Conservation (phyloP, 495 filamentous ascomycete genomes). For the Penicillium simplicissimum region DNA sequence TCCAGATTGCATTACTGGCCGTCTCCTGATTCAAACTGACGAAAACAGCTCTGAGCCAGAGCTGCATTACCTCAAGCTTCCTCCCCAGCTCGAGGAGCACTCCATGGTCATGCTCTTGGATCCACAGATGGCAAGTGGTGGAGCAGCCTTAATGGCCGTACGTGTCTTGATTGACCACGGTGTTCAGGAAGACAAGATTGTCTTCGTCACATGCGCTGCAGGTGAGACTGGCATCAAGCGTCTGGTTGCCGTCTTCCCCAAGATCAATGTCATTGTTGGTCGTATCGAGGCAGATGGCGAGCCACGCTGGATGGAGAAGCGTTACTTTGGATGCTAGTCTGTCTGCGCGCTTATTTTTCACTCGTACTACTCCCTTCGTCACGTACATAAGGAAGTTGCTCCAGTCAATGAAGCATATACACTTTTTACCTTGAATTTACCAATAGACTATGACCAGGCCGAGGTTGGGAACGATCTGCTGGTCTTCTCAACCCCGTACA, state of each 20-base stretch:
- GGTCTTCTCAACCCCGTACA: no score
- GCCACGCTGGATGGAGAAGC: slow-evolving; percentile 78
- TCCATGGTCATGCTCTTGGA: slow-evolving; percentile 84
- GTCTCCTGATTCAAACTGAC: slow-evolving; percentile 88
- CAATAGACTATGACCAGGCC: not conserved
- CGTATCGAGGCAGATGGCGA: slow-evolving; percentile 74
- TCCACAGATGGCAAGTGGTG: slow-evolving; percentile 90
- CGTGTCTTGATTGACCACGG: slow-evolving; percentile 92
- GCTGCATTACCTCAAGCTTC: slow-evolving; percentile 81
- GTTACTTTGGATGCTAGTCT: slow-evolving; percentile 76
- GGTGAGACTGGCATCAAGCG: slow-evolving; percentile 80
- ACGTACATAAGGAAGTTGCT: not conserved
- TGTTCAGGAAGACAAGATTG: slow-evolving; percentile 79
- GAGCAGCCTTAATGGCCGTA: slow-evolving; percentile 94
- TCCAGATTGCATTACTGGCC: slow-evolving; percentile 86
- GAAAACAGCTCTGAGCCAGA: slow-evolving; percentile 83
- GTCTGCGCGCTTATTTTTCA: not conserved
- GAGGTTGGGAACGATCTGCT: not conserved
- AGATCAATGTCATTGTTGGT: slow-evolving; percentile 78
- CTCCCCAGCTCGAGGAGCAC: slow-evolving; percentile 66
- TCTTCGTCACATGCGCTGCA: slow-evolving; percentile 84
- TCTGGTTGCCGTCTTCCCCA: slow-evolving; percentile 82
- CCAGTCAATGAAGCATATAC: not conserved
- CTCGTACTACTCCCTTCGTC: not conserved
- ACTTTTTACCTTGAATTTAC: not conserved